Conservation (phyloP, 2,329 filamentous ascomycete genomes). For the Torrubiellomyces zombiae region DNA sequence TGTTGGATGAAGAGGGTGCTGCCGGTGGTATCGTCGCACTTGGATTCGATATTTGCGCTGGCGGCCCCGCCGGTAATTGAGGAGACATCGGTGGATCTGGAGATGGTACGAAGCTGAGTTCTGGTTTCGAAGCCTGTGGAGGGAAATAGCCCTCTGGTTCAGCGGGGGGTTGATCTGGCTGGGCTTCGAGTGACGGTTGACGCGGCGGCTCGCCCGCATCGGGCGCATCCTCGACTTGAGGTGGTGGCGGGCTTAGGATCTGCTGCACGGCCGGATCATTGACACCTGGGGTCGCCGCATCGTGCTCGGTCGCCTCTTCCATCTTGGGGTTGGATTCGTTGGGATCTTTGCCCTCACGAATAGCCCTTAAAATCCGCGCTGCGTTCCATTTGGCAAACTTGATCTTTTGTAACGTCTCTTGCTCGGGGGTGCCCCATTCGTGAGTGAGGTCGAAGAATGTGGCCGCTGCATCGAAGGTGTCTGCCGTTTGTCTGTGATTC, state of each 20-base stretch:
- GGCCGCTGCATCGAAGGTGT: conserved; percentile 82
- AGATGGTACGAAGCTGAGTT: conserved; percentile 17
- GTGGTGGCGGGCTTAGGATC: conserved; percentile 20
- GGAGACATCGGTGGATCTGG: conserved; percentile 12
- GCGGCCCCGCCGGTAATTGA: conserved; percentile 11
- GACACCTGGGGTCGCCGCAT: conserved; percentile 37
- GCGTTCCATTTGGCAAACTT: conserved; percentile 97
- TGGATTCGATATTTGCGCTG: conserved; percentile 6
- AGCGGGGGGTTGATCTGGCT: no score
- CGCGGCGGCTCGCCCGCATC: conserved; percentile 22
- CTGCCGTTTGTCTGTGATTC: conserved; percentile 59
- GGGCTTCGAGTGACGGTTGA: conserved; percentile 7
- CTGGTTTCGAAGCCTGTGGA: conserved; percentile 4
- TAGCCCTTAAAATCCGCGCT: conserved; percentile 72
- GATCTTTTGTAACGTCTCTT: conserved; percentile 69
- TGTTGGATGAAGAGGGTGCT: no score
- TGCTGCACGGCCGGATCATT: conserved; percentile 48
- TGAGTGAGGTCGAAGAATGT: conserved; percentile 81
- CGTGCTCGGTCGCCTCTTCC: conserved; percentile 22
- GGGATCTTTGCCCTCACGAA: conserved; percentile 81
- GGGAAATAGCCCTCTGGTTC: conserved; percentile 22
- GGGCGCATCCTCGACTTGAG: conserved; percentile 35
- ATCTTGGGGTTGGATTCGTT: conserved; percentile 72
- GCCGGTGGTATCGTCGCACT: conserved; percentile 1
- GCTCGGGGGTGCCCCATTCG: conserved; percentile 64